A percentile compares a stretch with the other conserved stretches of the same genome.
Conservation (phyloP, 2,329 filamentous ascomycete species). For the Claviceps arundinis region DNA sequence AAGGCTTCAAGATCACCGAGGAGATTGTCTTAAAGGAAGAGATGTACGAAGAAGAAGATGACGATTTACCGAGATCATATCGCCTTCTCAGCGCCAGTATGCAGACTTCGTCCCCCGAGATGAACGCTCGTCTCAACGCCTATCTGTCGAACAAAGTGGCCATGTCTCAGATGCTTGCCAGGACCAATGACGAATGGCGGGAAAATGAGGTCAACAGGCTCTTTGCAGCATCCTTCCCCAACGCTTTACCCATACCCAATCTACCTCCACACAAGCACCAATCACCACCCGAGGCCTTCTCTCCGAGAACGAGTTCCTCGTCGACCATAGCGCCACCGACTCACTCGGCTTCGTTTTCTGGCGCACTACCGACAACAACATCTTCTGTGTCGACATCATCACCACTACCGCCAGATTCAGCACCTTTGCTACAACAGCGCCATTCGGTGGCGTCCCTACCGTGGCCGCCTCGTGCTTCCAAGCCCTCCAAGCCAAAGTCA, state of each 20-base stretch:
- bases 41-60: slow-evolving; percentile 93
- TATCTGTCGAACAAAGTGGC: slow-evolving; percentile 29
- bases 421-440: background rate
- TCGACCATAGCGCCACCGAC: background rate
- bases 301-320: background rate
- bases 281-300: slow-evolving; percentile 1
- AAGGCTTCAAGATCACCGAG: slow-evolving; percentile 67
- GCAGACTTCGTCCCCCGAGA: slow-evolving; percentile 43
- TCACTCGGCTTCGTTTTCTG: background rate
- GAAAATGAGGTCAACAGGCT: slow-evolving; percentile 33
- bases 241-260: slow-evolving; percentile 10
- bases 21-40: slow-evolving; percentile 81
- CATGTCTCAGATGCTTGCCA: slow-evolving; percentile 27
- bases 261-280: background rate
- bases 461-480: background rate
- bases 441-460: background rate
- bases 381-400: background rate
- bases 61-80: slow-evolving; percentile 58
- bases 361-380: background rate
- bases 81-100: slow-evolving; percentile 49
- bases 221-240: slow-evolving; percentile 34
- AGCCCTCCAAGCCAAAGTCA: background rate
- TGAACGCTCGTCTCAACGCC: slow-evolving; percentile 46
- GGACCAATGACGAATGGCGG: slow-evolving; percentile 24
- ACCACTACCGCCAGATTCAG: background rate